Base-by-base conservation (phyloP, 2,329 filamentous ascomycete genomes). In the Aphanocladium album region DNA sequence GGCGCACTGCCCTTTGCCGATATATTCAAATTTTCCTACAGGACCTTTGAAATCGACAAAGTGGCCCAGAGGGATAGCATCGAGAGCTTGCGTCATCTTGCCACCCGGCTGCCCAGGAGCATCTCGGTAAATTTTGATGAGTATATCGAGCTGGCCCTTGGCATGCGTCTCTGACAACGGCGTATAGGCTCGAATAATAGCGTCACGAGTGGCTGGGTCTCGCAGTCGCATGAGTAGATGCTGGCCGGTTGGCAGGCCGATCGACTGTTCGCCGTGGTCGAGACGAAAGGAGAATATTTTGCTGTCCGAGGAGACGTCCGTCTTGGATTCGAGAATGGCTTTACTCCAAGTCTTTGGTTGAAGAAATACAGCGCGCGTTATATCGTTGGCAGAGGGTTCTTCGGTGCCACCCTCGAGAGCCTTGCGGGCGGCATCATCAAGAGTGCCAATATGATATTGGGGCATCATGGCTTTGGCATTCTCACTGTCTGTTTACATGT, bases 401-500 rank as follows among this genome's bases (percentile, higher is more conserved):
- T 46, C 50, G 35, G 78, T 71, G 1, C 74, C 73, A n/a, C 62
- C 54, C 16, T 79, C 76, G 2, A 95, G 79, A 43, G 79, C 76
- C 6, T 79, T 78, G 5, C 62, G 67, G 1, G 87, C 83, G 21
- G 78, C 77, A 64, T 85, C 77, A 66, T 90, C 84, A 14, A 96
- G 81, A 0, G 85, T 86, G 55, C 93, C 93, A 65, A 97, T 86
- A 72, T 97, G 92, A 70, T 96, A 96, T 49, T 82, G 75, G 12
- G 84, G 82, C 88, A 97, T 92, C 91, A 96, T 96, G 19, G 81
- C 83, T 76, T 96, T 96, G 37, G 93, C 93, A 17, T 90, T 96
- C 76, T 96, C 92, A 71, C 89, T 93, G 72, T 96, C 91, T 93
- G 69, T 60, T n/a, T 41, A 55, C 23, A 2, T 63, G 62, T 74